Base-by-base conservation (phyloP, 306 rosid genomes). In the Gillenia trifoliata region DNA sequence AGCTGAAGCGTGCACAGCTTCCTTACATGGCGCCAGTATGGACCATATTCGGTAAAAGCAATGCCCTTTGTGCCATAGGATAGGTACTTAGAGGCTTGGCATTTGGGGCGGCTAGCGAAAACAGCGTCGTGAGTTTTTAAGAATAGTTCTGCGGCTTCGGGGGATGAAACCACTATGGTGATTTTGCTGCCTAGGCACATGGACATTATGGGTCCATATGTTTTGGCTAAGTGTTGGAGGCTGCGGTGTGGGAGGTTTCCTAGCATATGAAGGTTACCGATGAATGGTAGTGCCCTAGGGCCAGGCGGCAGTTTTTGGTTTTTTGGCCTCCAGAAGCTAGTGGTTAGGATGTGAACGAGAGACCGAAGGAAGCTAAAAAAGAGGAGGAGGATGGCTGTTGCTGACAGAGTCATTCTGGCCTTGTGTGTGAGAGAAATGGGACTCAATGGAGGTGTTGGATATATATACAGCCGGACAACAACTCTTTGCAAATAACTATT, bases 201-300 rank as follows among this genome's bases (percentile, higher is more conserved):
- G 59, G 70, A 77, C 88, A 84, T 84, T 33, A 82, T 69, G 52
- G 86, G 79, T 4, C 91, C 91, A 70, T 87, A 72, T 56, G 20
- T 70, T 49, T 6, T 61, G 60, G 88, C 80, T 33, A 82, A 49
- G 63, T 80, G n/a, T 29, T 75, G 83, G 75, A 84, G 88, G 38
- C 20, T 60, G 13, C 40, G 66, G 16, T 71, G 65, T 8, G 75
- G 75, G n/a, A 71, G 76, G 17, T 8, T 17, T 0, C 40, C 76
- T 72, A 57, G 9, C 54, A 57, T 15, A 9, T 25, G 66, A n/a
- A 72, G 76, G 54, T 57, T 72, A 17, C 38, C 66, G 9, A 57
- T 56, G 7, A 72, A 36, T 2, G 76, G 66, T 0, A 72, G 26
- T 17, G 66, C 22, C 10, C 34, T 11, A 26, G 67, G 67, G 16